phyloP scores from a whole-genome alignment of 306 rosid genomes.

The Glycyrrhiza uralensis region DNA sequence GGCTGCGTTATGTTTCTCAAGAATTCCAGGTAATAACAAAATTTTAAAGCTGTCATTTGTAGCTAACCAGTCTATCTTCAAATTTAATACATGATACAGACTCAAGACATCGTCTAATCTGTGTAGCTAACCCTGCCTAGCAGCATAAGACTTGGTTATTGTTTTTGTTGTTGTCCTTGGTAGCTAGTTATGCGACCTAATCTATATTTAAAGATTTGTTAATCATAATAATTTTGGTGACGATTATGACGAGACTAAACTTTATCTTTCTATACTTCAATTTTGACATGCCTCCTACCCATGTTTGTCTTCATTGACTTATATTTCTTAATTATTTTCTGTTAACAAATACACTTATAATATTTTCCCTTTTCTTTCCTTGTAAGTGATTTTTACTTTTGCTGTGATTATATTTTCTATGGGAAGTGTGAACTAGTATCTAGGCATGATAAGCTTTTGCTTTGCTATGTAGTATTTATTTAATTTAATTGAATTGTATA shows the following conservation, averaged over 20 bases:
- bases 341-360: not conserved
- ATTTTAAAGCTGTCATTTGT: not conserved
- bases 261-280: not conserved
- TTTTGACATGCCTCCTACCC: not conserved
- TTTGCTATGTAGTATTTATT: not conserved
- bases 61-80: not conserved
- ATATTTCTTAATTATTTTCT: not conserved
- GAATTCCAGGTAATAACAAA: slow-evolving; percentile 55
- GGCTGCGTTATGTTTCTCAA: slow-evolving; percentile 63
- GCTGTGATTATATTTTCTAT: not conserved
- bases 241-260: not conserved
- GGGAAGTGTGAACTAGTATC: not conserved
- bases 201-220: not conserved
- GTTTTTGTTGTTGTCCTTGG: not conserved
- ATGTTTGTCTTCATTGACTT: slow-evolving; percentile 1
- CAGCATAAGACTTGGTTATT: not conserved
- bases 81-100: not conserved
- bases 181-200: slow-evolving; percentile 4
- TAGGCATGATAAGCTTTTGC: not conserved
- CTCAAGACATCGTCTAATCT: not conserved
- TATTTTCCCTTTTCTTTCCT: not conserved
- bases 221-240: not conserved
- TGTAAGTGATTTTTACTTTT: not conserved
- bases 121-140: not conserved
- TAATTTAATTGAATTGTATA: not conserved